Conservation (phyloP, 768 basidiomycete genomes). For the Leccinum disarticulatum region DNA sequence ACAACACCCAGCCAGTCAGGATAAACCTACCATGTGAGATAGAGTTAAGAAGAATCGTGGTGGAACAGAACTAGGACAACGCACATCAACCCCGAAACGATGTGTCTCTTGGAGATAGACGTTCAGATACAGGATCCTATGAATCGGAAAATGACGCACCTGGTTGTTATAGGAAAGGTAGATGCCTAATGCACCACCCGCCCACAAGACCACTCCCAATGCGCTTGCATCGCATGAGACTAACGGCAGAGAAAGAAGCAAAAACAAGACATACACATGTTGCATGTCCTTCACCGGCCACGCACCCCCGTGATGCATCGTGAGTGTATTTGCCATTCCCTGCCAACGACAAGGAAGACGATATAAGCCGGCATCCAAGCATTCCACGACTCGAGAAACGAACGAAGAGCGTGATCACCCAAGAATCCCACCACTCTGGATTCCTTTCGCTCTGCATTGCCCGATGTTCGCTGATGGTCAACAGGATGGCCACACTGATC, state of each 20-base stretch:
- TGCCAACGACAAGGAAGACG: not conserved
- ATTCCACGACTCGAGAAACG: constrained; percentile 22
- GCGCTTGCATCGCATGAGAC: constrained; percentile 42
- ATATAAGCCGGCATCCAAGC: not conserved
- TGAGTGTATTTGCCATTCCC: constrained; percentile 81
- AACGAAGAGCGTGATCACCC: constrained; percentile 57
- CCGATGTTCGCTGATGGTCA: constrained; percentile 79
- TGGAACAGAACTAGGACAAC: constrained; percentile 19
- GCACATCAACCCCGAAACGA: constrained; percentile 80
- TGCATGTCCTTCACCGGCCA: constrained; percentile 97
- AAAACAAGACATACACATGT: constrained; percentile 64
- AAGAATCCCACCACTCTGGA: constrained; percentile 85
- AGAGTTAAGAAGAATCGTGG: not conserved
- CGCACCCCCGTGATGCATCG: constrained; percentile 75
- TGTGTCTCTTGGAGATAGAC: constrained; percentile 50
- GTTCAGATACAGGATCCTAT: not conserved
- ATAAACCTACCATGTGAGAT: constrained; percentile 54
- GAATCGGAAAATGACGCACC: constrained; percentile 37
- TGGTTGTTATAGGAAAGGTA: constrained; percentile 78
- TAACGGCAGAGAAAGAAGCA: not conserved
- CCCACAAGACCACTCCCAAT: constrained; percentile 67
- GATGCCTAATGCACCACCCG: constrained; percentile 87
- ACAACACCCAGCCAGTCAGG: constrained; percentile 94
- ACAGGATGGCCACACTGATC: constrained; percentile 72
- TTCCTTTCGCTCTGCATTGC: constrained; percentile 64